Evolutionary conservation across 2,329 filamentous ascomycete species (phyloP), one percentile per base, ranked within the genome.

Genomic region (Sporothrix protearum): DNA sequence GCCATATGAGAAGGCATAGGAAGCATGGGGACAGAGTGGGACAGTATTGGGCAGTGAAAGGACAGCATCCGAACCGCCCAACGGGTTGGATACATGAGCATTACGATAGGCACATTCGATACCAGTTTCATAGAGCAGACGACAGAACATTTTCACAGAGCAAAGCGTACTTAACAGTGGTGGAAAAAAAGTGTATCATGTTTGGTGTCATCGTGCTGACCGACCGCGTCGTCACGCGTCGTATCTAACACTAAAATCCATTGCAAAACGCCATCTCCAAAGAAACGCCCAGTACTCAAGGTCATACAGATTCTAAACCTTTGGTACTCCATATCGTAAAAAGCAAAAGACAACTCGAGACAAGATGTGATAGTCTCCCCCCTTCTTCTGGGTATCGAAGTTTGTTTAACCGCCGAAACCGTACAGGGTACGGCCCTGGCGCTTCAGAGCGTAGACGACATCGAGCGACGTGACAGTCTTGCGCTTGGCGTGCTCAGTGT

Each of bases 401-500:
- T 30, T 59, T 66, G 63, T 74, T 89, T 92, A 95, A 88, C 92
- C 92, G 87, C 92, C 92, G 88, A 94, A 94, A 86, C 92, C 92
- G 87, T 94, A 95, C 76, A 94, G 91, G 80, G 92, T 92, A 80
- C 91, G 87, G 80, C 88, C 88, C 83, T 90, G 88, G 81, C 88
- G 85, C 86, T 90, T 90, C 76, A 90, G 84, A 68, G 88, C 88
- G 77, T 90, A 90, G 81, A 90, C 88, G 36, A 90, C 88, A 76
- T 90, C 88, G 68, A 90, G 86, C 14, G 88, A 90, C 53, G 88
- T 92, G 82, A 92, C 90, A 16, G 90, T 92, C 89, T 92, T 92
- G 83, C 90, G 89, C 88, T 92, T 92, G 84, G 90, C 90, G 85
- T 92, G 90, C 85, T 92, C 90, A 71, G 90, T 92, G 85, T 92